A percentile compares a stretch with the other conserved stretches of the same genome.
Evolutionary conservation across 495 filamentous ascomycete species (phyloP).

Genomic region (Penicillium atrosanguineum): DNA sequence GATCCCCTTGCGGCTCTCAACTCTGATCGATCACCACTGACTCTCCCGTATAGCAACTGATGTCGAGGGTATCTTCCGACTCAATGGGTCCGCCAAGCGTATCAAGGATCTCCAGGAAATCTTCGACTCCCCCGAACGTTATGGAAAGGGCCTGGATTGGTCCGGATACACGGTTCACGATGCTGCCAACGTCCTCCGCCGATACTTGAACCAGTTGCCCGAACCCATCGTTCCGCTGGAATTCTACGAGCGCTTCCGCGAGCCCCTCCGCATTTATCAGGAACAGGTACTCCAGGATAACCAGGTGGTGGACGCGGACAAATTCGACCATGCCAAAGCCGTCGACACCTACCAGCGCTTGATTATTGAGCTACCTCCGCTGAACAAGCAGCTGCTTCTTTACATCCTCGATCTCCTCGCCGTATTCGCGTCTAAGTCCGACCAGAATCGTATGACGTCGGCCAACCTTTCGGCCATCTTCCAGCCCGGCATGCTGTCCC

Average conservation of each 20-base stretch:
- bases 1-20: neutral
- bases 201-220: constrained; percentile 90
- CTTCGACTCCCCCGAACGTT: constrained; percentile 94
- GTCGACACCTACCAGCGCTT: constrained; percentile 82
- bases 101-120: constrained; percentile 93
- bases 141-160: constrained; percentile 97
- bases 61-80: constrained; percentile 94
- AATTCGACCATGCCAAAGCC: constrained; percentile 71
- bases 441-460: constrained; percentile 94
- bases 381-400: constrained; percentile 92
- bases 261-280: constrained; percentile 77
- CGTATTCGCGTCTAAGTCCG: constrained; percentile 96
- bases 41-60: constrained; percentile 69
- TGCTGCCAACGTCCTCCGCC: constrained; percentile 92
- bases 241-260: constrained; percentile 87
- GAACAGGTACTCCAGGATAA: constrained; percentile 51
- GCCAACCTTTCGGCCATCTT: constrained; percentile 97
- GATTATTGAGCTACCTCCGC: constrained; percentile 86
- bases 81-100: constrained; percentile 94
- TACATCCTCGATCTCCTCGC: constrained; percentile 98
- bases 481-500: constrained; percentile 92
- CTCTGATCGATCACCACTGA: constrained; percentile 9
- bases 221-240: constrained; percentile 96
- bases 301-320: constrained; percentile 32
- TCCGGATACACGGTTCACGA: constrained; percentile 98